Evolutionary conservation across 2,329 filamentous ascomycete species (phyloP).

Genomic region (Colletotrichum paranaense): DNA sequence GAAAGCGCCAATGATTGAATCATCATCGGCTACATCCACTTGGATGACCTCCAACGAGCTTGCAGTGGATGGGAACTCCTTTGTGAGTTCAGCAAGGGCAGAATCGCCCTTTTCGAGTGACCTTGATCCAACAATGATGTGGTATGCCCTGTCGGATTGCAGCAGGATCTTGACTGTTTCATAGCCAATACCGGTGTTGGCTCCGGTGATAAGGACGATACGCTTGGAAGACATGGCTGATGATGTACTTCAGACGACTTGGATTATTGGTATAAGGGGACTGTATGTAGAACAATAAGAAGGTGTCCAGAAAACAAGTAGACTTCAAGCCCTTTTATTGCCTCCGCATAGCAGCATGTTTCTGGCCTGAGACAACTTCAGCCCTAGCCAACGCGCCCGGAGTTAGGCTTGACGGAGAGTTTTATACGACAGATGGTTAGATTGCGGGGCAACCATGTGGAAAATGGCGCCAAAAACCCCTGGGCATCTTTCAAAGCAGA

Average conservation of each 20-base stretch:
- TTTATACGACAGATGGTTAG: background rate
- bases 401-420: slow-evolving; percentile 1
- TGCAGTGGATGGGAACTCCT: slow-evolving; percentile 51
- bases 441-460: background rate
- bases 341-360: background rate
- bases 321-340: background rate
- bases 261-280: background rate
- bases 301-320: no score
- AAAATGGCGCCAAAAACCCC: background rate
- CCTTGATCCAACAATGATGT: slow-evolving; percentile 67
- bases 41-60: slow-evolving; percentile 59
- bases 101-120: slow-evolving; percentile 60
- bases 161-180: slow-evolving; percentile 67
- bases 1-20: slow-evolving; percentile 49
- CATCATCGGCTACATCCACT: slow-evolving; percentile 65
- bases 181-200: slow-evolving; percentile 70
- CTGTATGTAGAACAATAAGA: background rate
- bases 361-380: background rate
- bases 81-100: slow-evolving; percentile 54
- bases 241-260: background rate
- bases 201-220: slow-evolving; percentile 70
- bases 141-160: slow-evolving; percentile 59
- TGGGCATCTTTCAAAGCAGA: background rate
- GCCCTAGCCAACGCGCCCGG: background rate
- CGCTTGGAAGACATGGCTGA: slow-evolving; percentile 26